Conservation (phyloP, 192 early-diverging fungal species). For the Backusella mclennaniae region DNA sequence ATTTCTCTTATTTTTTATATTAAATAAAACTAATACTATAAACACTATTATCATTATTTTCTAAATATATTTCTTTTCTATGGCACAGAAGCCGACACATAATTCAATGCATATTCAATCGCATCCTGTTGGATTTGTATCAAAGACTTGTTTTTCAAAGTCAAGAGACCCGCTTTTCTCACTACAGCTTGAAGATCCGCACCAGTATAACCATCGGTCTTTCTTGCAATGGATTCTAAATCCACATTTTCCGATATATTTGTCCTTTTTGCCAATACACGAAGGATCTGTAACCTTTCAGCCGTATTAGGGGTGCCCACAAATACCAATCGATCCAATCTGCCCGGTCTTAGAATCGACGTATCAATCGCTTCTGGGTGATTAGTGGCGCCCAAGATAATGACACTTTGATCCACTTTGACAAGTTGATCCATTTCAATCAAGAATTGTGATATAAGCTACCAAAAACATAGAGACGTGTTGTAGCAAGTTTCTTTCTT, state of each 20-base stretch:
- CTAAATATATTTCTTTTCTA: background rate
- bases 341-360: conserved; percentile 79
- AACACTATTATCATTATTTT: background rate
- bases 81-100: conserved; percentile 11
- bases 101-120: conserved; percentile 6
- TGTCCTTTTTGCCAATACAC: conserved; percentile 40
- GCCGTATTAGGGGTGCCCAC: conserved; percentile 59
- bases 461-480: background rate
- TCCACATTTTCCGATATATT: conserved; percentile 32
- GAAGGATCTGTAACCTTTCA: conserved; percentile 67
- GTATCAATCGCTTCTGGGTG: conserved; percentile 70
- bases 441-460: conserved; percentile 75
- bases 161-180: conserved; percentile 54
- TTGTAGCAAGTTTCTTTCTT: background rate
- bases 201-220: conserved; percentile 59
- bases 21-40: background rate
- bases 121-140: conserved; percentile 8
- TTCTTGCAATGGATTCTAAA: conserved; percentile 39
- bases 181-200: conserved; percentile 67
- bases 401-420: conserved; percentile 50
- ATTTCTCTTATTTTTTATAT: background rate
- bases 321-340: conserved; percentile 76
- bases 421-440: conserved; percentile 74
- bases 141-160: conserved; percentile 32
- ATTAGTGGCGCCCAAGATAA: conserved; percentile 89